Percentiles rank a stretch among this genome's conserved stretches.
These are phyloP conservation scores for Fomitopsis pulvina DNA, from an alignment of 768 basidiomycete genomes.

Conservation along the genomic window DNA sequence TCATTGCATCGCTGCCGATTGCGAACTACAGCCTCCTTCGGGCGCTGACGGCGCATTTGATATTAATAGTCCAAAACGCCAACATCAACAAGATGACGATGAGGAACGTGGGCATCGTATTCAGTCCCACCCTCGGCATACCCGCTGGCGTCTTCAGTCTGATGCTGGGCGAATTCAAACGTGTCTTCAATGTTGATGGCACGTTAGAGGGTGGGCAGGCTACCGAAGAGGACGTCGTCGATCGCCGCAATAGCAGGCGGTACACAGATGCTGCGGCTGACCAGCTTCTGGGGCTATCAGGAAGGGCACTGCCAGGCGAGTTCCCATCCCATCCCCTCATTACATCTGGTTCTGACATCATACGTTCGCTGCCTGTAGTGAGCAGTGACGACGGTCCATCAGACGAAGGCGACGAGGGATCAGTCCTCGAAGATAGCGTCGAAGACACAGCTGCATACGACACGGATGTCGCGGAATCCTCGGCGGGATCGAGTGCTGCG, in stretches of 20 bases:
- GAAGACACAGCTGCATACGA: slow-evolving; percentile 35
- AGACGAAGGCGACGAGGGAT: slow-evolving; percentile 63
- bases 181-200: slow-evolving; percentile 80
- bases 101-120: slow-evolving; percentile 97
- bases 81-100: slow-evolving; percentile 95
- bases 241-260: slow-evolving; percentile 75
- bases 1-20: slow-evolving; percentile 84
- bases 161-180: slow-evolving; percentile 90
- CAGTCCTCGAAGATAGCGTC: slow-evolving; percentile 67
- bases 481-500: slow-evolving; percentile 17
- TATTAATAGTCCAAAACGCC: slow-evolving; percentile 90
- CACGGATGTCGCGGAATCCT: slow-evolving; percentile 17
- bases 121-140: slow-evolving; percentile 95
- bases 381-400: slow-evolving; percentile 55
- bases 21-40: slow-evolving; percentile 93
- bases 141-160: slow-evolving; percentile 96
- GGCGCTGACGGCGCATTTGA: slow-evolving; percentile 91
- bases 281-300: slow-evolving; percentile 69
- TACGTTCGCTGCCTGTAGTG: slow-evolving; percentile 26
- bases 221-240: slow-evolving; percentile 22
- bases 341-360: slow-evolving; percentile 11
- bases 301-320: slow-evolving; percentile 62
- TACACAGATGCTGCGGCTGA: slow-evolving; percentile 83
- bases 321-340: slow-evolving; percentile 11
- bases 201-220: slow-evolving; percentile 23